Percentiles rank a stretch among this genome's conserved stretches.
Conservation (phyloP, 331 rosid genomes). For the Ulmus americana region DNA sequence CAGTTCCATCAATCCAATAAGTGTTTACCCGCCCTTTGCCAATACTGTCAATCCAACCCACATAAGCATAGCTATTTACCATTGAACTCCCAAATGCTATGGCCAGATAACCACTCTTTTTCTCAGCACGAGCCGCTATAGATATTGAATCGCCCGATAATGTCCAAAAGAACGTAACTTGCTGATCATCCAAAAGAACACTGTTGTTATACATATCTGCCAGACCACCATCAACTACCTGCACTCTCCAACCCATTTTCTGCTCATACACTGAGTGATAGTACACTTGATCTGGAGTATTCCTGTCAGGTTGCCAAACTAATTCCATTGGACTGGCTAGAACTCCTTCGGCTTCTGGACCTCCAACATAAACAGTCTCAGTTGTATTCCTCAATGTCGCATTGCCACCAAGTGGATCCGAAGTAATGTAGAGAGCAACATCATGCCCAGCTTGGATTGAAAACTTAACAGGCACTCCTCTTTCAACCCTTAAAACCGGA, state of each 20-base stretch:
- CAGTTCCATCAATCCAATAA: conserved; percentile 85
- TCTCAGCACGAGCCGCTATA: conserved; percentile 85
- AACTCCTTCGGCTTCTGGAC: conserved; percentile 76
- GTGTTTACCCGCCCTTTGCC: conserved; percentile 64
- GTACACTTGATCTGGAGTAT: conserved; percentile 65
- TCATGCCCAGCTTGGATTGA: conserved; percentile 82
- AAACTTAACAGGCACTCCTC: conserved; percentile 81
- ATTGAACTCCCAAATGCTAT: conserved; percentile 77
- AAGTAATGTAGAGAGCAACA: conserved; percentile 73
- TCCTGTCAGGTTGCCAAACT: conserved; percentile 76
- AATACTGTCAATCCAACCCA: conserved; percentile 68
- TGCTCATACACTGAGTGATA: conserved; percentile 63
- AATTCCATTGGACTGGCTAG: conserved; percentile 73
- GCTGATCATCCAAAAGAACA: conserved; percentile 87
- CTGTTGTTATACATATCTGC: conserved; percentile 89
- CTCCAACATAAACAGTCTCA: conserved; percentile 79
- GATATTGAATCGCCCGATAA: conserved; percentile 57
- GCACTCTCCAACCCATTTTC: conserved; percentile 93
- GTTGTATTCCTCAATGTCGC: conserved; percentile 64
- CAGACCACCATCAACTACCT: conserved; percentile 92
- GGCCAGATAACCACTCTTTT: conserved; percentile 85
- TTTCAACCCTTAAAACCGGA: conserved; percentile 79
- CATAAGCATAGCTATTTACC: conserved; percentile 70
- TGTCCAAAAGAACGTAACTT: conserved; percentile 87
- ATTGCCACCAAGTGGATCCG: conserved; percentile 82